Evolutionary conservation across 108 stramenopile genomes (phyloP).

Genomic region (Skeletonema tropicum): DNA sequence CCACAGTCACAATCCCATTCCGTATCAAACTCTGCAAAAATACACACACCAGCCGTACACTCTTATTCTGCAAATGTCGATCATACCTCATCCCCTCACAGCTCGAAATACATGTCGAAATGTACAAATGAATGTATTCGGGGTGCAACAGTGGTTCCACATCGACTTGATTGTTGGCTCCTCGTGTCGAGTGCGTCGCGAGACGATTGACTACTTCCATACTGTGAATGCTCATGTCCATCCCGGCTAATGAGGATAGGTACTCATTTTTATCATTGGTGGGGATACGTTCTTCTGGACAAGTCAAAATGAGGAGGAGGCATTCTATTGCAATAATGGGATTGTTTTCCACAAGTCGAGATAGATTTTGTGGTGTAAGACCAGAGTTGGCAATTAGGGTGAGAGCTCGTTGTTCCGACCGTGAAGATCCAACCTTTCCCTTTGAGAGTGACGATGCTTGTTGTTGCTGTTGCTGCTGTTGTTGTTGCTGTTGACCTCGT

Average conservation of each 20-base stretch:
- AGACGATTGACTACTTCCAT: slow-evolving; percentile 97
- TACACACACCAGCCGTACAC: slow-evolving; percentile 96
- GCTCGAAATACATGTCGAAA: slow-evolving; percentile 93
- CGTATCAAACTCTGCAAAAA: slow-evolving; percentile 95
- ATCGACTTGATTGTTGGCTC: slow-evolving; percentile 4
- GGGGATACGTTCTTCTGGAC: slow-evolving; percentile 22
- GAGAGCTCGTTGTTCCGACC: slow-evolving; percentile 25
- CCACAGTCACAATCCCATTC: slow-evolving; percentile 92
- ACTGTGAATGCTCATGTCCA: slow-evolving; percentile 96
- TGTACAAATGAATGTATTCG: slow-evolving; percentile 95
- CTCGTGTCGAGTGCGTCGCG: slow-evolving; percentile 55
- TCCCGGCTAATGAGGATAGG: slow-evolving; percentile 91
- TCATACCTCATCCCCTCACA: slow-evolving; percentile 93
- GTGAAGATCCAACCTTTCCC: neutral
- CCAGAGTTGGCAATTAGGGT: slow-evolving; percentile 74
- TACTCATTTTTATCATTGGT: slow-evolving; percentile 73
- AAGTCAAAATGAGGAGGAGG: slow-evolving; percentile 79
- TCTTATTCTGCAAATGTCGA: slow-evolving; percentile 92
- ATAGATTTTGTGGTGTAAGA: slow-evolving; percentile 89
- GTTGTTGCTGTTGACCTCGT: neutral
- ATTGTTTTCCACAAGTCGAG: slow-evolving; percentile 95
- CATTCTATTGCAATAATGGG: slow-evolving; percentile 91
- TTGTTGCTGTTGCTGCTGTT: neutral
- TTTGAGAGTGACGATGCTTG: neutral
- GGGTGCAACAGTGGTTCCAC: slow-evolving; percentile 81